phyloP scores from a whole-genome alignment of 495 filamentous ascomycete genomes.

The Penicillium egyptiacum region DNA sequence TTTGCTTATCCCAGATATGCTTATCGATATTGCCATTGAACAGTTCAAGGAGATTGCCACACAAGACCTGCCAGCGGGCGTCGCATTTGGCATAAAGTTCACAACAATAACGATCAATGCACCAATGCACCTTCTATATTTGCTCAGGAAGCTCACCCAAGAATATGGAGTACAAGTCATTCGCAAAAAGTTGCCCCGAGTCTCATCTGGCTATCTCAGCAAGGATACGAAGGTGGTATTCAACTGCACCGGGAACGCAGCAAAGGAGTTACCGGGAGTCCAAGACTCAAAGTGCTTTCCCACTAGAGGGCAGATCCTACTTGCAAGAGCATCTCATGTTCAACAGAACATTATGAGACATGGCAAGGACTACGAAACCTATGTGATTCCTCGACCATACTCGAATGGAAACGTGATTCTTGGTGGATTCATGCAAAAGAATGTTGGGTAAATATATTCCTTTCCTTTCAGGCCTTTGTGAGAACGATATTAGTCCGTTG shows the following conservation, averaged over 20 bases:
- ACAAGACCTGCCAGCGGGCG: slow-evolving; percentile 24
- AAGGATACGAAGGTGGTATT: slow-evolving; percentile 29
- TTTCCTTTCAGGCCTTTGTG: not conserved
- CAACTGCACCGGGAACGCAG: slow-evolving; percentile 33
- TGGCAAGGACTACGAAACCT: slow-evolving; percentile 36
- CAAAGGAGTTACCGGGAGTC: slow-evolving; percentile 27
- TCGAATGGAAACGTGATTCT: slow-evolving; percentile 34
- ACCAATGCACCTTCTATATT: slow-evolving; percentile 26
- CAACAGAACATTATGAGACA: slow-evolving; percentile 35
- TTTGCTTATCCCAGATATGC: not conserved
- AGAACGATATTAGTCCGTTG: not conserved
- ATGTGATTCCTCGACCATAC: slow-evolving; percentile 34
- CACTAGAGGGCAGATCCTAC: slow-evolving; percentile 42
- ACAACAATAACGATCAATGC: slow-evolving; percentile 35
- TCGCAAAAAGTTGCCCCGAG: slow-evolving; percentile 18
- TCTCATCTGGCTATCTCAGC: slow-evolving; percentile 27
- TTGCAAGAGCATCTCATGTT: slow-evolving; percentile 35
- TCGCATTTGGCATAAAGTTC: slow-evolving; percentile 30
- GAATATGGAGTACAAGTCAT: slow-evolving; percentile 27
- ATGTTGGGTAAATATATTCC: slow-evolving; percentile 11
- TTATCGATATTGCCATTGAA: not conserved
- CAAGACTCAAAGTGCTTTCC: slow-evolving; percentile 30
- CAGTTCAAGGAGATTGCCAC: slow-evolving; percentile 16
- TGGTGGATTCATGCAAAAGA: slow-evolving; percentile 35
- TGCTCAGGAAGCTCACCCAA: slow-evolving; percentile 7